A percentile compares a stretch with the other conserved stretches of the same genome.
Conservation (phyloP, 1,284 basidiomycete species). For the Rhizoctonia solani region DNA sequence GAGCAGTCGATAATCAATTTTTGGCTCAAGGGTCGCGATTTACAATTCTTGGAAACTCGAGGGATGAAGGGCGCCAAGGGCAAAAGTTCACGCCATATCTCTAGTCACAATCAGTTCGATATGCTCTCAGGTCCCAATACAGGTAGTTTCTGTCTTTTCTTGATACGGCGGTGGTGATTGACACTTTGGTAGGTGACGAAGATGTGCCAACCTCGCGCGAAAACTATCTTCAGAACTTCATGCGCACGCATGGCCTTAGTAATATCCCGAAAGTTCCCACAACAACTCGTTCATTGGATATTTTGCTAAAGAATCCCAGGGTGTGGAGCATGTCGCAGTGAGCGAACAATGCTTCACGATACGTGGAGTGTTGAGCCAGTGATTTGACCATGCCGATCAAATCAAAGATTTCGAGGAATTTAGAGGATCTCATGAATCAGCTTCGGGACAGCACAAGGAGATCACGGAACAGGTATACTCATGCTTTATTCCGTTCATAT, state of each 20-base stretch:
- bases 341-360: slow-evolving; percentile 9
- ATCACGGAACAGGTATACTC: slow-evolving; percentile 7
- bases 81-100: too few relatives aligned
- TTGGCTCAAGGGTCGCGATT: slow-evolving; percentile 4
- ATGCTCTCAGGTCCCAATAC: too few relatives aligned
- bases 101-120: too few relatives aligned
- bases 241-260: slow-evolving; percentile 1
- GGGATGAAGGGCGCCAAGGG: not conserved
- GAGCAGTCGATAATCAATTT: not conserved
- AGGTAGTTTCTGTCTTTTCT: too few relatives aligned
- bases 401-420: not conserved
- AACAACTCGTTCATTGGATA: not conserved
- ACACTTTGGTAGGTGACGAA: too few relatives aligned
- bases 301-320: not conserved
- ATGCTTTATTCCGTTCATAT: not conserved
- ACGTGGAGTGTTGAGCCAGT: not conserved
- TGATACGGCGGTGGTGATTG: too few relatives aligned
- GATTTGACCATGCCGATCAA: slow-evolving; percentile 6
- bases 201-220: too few relatives aligned
- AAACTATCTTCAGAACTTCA: not conserved
- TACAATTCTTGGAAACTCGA: slow-evolving; percentile 10
- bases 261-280: slow-evolving; percentile 9
- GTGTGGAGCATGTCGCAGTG: slow-evolving; percentile 31
- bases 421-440: not conserved
- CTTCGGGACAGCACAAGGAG: not conserved